Percentiles rank a stretch among this genome's conserved stretches.
phyloP scores from a whole-genome alignment of 768 basidiomycete species.

The Suillus brevipes region DNA sequence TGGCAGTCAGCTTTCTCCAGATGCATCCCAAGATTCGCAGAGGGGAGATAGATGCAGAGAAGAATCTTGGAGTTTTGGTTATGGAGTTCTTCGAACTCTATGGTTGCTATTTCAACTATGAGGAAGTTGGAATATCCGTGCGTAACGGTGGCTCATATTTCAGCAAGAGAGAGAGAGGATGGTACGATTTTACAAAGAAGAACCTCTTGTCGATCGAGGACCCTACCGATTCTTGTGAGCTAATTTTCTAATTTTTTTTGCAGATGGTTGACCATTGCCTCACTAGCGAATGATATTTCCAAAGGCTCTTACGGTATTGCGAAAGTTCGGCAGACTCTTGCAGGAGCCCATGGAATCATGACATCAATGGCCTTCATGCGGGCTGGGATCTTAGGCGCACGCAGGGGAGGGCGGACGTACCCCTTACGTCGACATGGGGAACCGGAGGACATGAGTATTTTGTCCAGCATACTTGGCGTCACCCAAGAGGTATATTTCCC shows the following conservation, averaged over 20 bases:
- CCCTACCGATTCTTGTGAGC: slow-evolving; percentile 84
- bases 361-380: slow-evolving; percentile 70
- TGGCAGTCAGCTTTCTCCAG: slow-evolving; percentile 93
- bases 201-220: slow-evolving; percentile 86
- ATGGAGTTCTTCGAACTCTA: slow-evolving; percentile 98
- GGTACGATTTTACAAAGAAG: slow-evolving; percentile 62
- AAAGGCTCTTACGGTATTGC: slow-evolving; percentile 82
- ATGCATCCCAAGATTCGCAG: slow-evolving; percentile 94
- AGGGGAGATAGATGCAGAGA: slow-evolving; percentile 82
- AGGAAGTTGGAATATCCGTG: slow-evolving; percentile 85
- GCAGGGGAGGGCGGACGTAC: slow-evolving; percentile 49
- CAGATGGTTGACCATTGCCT: slow-evolving; percentile 1
- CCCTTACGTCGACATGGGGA: slow-evolving; percentile 45
- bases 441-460: slow-evolving; percentile 71
- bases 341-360: slow-evolving; percentile 78
- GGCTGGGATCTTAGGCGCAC: slow-evolving; percentile 61
- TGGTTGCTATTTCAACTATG: slow-evolving; percentile 88
- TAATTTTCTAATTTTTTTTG: background rate
- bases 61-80: slow-evolving; percentile 90
- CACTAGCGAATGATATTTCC: slow-evolving; percentile 88
- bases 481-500: slow-evolving; percentile 66
- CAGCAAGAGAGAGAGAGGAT: slow-evolving; percentile 77
- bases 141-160: slow-evolving; percentile 89
- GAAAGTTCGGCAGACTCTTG: slow-evolving; percentile 79
- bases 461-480: slow-evolving; percentile 78